Conservation (phyloP, 169 alveolate genomes). For the Eimeria necatrix region DNA sequence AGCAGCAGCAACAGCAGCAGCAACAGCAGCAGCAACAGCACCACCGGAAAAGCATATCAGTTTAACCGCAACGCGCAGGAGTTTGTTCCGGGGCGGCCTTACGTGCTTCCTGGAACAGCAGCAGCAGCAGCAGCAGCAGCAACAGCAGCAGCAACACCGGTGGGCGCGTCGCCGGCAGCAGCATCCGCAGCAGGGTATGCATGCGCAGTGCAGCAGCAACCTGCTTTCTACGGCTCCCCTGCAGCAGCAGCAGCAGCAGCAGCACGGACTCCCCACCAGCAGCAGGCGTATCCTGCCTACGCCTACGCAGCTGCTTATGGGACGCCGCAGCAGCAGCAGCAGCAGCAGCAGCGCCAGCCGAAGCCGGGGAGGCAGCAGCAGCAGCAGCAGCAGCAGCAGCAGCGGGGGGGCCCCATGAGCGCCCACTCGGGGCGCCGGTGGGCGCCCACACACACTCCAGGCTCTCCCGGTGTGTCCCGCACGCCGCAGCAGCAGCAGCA, state of each 20-base stretch:
- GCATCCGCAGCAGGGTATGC: conserved; percentile 25
- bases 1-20: conserved; percentile 55
- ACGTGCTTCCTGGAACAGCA: conserved; percentile 41
- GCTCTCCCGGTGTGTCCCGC: too few relatives aligned
- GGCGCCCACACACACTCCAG: neutral
- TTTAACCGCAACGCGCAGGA: conserved; percentile 78
- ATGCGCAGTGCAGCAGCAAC: conserved; percentile 41
- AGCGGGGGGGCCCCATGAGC: neutral
- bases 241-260: conserved; percentile 70
- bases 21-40: conserved; percentile 69
- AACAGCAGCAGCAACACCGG: conserved; percentile 6
- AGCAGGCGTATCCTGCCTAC: conserved; percentile 29
- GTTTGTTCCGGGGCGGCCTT: conserved; percentile 78
- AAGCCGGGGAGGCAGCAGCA: conserved; percentile 18
- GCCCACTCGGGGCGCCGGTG: neutral
- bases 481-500: too few relatives aligned
- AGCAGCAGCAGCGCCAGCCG: conserved; percentile 53
- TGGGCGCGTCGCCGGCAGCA: conserved; percentile 2
- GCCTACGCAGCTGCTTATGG: conserved; percentile 3
- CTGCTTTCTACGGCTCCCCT: conserved; percentile 9
- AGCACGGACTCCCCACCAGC: conserved; percentile 33
- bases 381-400: conserved; percentile 59
- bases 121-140: conserved; percentile 70
- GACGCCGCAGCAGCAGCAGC: conserved; percentile 60
- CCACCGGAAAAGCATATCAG: conserved; percentile 67